Evolutionary conservation across 441 rosid genomes (phyloP).

Genomic region (Pelargonium citronellum): DNA sequence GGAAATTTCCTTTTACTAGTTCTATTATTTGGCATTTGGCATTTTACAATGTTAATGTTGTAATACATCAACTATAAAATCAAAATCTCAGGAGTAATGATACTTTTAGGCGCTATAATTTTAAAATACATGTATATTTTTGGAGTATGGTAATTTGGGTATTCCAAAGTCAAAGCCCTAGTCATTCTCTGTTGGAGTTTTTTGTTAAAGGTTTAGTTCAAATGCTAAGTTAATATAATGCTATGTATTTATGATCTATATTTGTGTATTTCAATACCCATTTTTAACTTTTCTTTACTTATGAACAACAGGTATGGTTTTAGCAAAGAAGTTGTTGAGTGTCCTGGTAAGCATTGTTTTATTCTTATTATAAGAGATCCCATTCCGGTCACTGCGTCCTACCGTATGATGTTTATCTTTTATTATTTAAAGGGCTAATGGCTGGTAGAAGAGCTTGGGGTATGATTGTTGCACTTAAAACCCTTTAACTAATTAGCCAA

Average conservation of each 20-base stretch:
- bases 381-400: neutral
- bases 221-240: neutral
- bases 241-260: neutral
- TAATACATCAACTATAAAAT: neutral
- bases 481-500: neutral
- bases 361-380: neutral
- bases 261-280: constrained; percentile 2
- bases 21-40: neutral
- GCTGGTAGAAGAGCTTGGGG: neutral
- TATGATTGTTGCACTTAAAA: neutral
- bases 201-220: neutral
- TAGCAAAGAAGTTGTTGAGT: constrained; percentile 84
- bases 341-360: constrained; percentile 51
- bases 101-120: neutral
- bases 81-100: neutral
- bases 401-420: neutral
- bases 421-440: neutral
- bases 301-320: constrained; percentile 70
- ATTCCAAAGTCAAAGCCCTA: neutral
- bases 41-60: neutral
- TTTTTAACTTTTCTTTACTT: constrained; percentile 13
- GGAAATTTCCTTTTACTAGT: neutral
- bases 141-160: neutral
- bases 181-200: neutral
- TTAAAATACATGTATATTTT: neutral